A percentile compares a stretch with the other conserved stretches of the same genome.
Conservation (phyloP, 345 rosid species). For the Erysimum cheiranthoides region DNA sequence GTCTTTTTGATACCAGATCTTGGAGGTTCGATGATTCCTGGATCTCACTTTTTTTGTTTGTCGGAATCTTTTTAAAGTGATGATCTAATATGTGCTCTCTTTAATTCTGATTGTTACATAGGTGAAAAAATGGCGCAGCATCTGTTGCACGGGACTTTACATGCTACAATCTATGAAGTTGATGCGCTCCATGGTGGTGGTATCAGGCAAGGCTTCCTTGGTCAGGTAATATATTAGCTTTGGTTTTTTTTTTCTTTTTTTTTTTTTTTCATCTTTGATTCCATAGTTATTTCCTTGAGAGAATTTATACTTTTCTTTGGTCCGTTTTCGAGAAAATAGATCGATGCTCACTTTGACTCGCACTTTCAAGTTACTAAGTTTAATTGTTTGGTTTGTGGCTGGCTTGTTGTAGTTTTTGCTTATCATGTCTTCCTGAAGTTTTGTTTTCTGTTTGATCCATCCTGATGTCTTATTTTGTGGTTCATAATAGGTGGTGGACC, state of each 20-base stretch:
- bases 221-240: conserved; percentile 55
- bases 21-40: conserved; percentile 9
- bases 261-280: not conserved
- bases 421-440: not conserved
- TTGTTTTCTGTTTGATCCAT: not conserved
- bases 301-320: not conserved
- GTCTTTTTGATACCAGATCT: conserved; percentile 37
- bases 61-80: not conserved
- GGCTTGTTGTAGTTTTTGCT: not conserved
- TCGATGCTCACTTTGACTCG: not conserved
- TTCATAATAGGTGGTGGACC: not conserved
- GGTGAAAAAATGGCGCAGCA: conserved; percentile 76
- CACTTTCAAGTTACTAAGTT: too few relatives aligned
- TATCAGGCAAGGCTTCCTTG: conserved; percentile 63
- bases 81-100: not conserved
- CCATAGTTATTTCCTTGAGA: not conserved
- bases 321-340: not conserved
- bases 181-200: conserved; percentile 60
- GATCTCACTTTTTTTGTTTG: conserved; percentile 16
- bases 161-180: conserved; percentile 87
- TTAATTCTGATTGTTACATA: not conserved
- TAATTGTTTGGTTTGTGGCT: not conserved
- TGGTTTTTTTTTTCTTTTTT: not conserved
- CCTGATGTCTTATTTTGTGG: not conserved
- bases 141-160: conserved; percentile 84